phyloP scores from a whole-genome alignment of 179 eudicot species.

The Silene vulgaris region DNA sequence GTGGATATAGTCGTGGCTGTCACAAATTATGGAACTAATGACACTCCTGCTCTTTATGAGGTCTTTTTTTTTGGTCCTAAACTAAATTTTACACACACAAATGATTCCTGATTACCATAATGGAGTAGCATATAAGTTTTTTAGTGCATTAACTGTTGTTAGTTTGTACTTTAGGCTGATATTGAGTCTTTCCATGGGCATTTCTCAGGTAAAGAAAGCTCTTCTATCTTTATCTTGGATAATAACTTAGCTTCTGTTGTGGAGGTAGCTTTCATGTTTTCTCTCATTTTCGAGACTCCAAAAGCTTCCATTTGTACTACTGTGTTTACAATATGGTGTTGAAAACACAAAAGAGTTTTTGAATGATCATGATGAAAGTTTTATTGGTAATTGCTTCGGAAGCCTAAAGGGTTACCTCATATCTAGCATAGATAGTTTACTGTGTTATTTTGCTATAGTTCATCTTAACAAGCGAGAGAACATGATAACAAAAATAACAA shows the following conservation, averaged over 20 bases:
- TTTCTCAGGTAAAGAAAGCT: slow-evolving; percentile 84
- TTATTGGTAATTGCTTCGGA: too few species aligned
- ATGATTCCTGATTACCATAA: not conserved
- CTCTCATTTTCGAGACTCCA: too few species aligned
- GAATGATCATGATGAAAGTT: too few species aligned
- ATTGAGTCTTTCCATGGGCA: slow-evolving; percentile 95
- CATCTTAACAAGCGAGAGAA: too few species aligned
- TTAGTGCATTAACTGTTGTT: slow-evolving; percentile 4
- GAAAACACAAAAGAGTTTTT: too few species aligned
- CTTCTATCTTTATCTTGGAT: slow-evolving; percentile 82
- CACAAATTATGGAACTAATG: slow-evolving; percentile 95
- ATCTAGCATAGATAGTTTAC: too few species aligned
- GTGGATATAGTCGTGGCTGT: slow-evolving; percentile 86
- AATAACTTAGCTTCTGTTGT: slow-evolving; percentile 58
- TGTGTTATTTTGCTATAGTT: too few species aligned
- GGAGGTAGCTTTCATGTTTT: too few species aligned
- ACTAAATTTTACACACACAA: slow-evolving; percentile 1
- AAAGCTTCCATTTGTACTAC: too few species aligned
- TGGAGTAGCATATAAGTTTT: not conserved
- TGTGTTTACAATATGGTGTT: too few species aligned
- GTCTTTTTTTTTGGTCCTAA: slow-evolving; percentile 33
- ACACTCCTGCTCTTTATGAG: slow-evolving; percentile 98
- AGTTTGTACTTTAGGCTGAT: slow-evolving; percentile 59
- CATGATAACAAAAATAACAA: too few species aligned
- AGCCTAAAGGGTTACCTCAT: too few species aligned